A percentile compares a stretch with the other conserved stretches of the same genome.
These are phyloP conservation scores for Trapa bicornis DNA, from an alignment of 345 rosid species.

Conservation along the genomic window DNA sequence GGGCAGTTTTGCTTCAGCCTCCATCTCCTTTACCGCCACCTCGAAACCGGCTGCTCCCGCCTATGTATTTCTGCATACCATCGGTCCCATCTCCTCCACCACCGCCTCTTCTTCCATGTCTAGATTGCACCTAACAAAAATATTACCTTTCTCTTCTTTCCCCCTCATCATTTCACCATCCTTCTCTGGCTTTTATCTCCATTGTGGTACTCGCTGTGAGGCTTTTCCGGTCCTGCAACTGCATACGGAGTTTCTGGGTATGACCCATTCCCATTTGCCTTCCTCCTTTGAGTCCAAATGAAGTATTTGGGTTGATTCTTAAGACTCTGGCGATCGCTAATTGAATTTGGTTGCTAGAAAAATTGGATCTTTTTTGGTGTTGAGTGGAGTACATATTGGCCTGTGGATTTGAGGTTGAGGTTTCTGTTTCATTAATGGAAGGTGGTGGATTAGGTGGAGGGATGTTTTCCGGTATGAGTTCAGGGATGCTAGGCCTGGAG, in stretches of 20 bases:
- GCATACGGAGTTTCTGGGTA: background rate
- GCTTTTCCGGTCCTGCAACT: background rate
- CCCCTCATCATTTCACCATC: background rate
- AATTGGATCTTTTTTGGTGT: background rate
- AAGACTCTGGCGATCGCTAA: background rate
- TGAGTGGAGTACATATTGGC: background rate
- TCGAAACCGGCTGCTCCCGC: constrained; percentile 44
- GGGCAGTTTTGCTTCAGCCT: constrained; percentile 37
- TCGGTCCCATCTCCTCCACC: constrained; percentile 5
- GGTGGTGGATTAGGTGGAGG: constrained; percentile 46
- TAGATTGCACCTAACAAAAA: no score
- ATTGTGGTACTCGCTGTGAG: no score
- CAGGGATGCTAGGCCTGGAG: constrained; percentile 69
- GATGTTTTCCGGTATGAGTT: constrained; percentile 52
- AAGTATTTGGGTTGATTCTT: background rate
- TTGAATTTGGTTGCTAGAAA: constrained; percentile 6
- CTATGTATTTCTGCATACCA: constrained; percentile 9
- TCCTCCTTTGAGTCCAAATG: background rate
- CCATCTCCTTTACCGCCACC: constrained; percentile 4
- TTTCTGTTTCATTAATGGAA: constrained; percentile 36
- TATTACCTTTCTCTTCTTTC: background rate
- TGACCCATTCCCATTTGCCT: background rate
- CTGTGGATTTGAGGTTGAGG: background rate
- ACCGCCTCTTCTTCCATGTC: background rate
- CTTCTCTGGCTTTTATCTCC: no score